Evolutionary conservation across 2,329 filamentous ascomycete species (phyloP), one percentile per base, ranked within the genome.

Genomic region (Exophiala spinifera): DNA sequence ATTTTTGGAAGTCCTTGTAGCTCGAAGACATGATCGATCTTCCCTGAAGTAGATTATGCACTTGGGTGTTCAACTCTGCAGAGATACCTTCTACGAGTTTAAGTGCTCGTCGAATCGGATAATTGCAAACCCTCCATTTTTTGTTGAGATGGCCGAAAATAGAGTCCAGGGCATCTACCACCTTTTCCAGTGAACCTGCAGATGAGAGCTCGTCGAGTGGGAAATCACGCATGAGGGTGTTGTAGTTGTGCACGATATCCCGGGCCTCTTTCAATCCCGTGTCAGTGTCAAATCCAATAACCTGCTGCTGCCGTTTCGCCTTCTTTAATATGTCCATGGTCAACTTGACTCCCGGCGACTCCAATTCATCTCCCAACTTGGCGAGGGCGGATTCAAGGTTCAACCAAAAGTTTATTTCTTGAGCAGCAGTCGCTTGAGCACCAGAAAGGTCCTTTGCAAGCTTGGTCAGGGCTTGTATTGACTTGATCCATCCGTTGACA

Each of bases 321-420:
- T 96, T 89, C 72, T 95, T 92, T 59, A 99, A 79, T 57, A 99
- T 92, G 64, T 96, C 92, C 69, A 99, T 81, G 0, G 95, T 97
- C 65, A 99, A 74, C 63, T 84, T 80, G 17, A 99, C 92, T 23
- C 94, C 94, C 52, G 95, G 89, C 61, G 91, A 91, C 59, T 86
- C 81, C 53, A 99, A 80, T 70, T 97, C 92, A 37, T 80, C 83
- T 70, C 96, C 92, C 56, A 99, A 96, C 23, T 87, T 87, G 69
- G 96, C 91, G 60, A 99, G 74, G 3, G 91, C 89, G 14, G 87
- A 88, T 72, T 99, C 95, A 88, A 99, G 96, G 1, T 91, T 95
- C 47, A 99, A 73, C 94, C 94, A 99, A 68, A 99, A 99, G 71
- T 96, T 96, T 71, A 99, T 96, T 72, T 99, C 94, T 70, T 97